These are phyloP conservation scores for Lentinula aciculospora DNA, from an alignment of 768 basidiomycete species.

Conservation along the genomic window DNA sequence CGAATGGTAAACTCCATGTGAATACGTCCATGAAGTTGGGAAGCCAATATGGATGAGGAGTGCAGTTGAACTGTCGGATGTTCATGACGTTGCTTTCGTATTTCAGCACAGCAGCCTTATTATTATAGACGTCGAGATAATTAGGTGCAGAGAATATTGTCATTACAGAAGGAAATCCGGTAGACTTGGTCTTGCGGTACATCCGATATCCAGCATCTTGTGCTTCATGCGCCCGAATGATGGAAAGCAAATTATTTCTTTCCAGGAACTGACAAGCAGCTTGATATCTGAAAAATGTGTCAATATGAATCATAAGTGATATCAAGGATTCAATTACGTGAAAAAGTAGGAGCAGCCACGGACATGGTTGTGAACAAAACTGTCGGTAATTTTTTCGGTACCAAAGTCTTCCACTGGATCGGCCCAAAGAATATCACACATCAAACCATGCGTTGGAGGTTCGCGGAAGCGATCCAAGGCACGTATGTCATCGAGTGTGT, in stretches of 20 bases:
- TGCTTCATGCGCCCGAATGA: slow-evolving; percentile 97
- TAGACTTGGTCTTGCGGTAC: slow-evolving; percentile 98
- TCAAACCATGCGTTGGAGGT: slow-evolving; percentile 93
- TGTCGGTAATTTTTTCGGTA: slow-evolving; percentile 84
- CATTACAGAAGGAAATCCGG: slow-evolving; percentile 99
- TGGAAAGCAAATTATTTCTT: slow-evolving; percentile 91
- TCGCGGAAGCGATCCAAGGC: slow-evolving; percentile 97
- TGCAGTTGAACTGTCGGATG: slow-evolving; percentile 96
- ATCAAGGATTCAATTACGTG: slow-evolving; percentile 28
- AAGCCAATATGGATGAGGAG: slow-evolving; percentile 94
- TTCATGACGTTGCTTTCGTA: slow-evolving; percentile 99
- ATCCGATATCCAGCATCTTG: slow-evolving; percentile 99
- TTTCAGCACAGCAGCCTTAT: slow-evolving; percentile 98
- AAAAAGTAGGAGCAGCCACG: slow-evolving; percentile 96
- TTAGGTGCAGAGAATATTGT: slow-evolving; percentile 99
- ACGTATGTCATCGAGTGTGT: slow-evolving; percentile 93
- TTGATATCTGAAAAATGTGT: slow-evolving; percentile 60
- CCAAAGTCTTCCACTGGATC: slow-evolving; percentile 98
- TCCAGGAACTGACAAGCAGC: slow-evolving; percentile 97
- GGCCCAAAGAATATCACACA: slow-evolving; percentile 99
- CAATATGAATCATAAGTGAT: slow-evolving; percentile 5
- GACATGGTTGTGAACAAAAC: slow-evolving; percentile 93
- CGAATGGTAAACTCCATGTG: slow-evolving; percentile 97
- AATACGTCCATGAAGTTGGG: slow-evolving; percentile 99
- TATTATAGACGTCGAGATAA: slow-evolving; percentile 98